Percentiles rank a stretch among this genome's conserved stretches.
These are phyloP conservation scores for Ilyonectria robusta DNA, from an alignment of 2,329 filamentous ascomycete genomes.

Conservation along the genomic window DNA sequence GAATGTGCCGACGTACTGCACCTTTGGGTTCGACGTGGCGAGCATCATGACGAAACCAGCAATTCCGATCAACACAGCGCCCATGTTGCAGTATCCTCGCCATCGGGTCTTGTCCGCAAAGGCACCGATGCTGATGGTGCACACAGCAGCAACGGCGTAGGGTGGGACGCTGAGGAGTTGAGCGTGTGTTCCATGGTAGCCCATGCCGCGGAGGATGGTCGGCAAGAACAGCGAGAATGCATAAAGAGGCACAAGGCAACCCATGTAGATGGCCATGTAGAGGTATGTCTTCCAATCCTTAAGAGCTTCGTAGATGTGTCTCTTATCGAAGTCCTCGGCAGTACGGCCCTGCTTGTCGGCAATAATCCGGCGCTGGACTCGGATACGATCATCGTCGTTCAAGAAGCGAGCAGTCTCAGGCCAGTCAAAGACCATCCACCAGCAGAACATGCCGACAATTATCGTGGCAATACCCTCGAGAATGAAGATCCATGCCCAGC, in stretches of 20 bases:
- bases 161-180: conserved; percentile 73
- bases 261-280: conserved; percentile 64
- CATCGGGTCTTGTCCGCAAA: conserved; percentile 75
- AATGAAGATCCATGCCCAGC: conserved; percentile 76
- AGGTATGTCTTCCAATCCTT: conserved; percentile 82
- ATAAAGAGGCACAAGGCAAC: conserved; percentile 64
- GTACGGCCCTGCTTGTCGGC: conserved; percentile 77
- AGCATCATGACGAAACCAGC: conserved; percentile 78
- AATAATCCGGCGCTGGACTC: conserved; percentile 78
- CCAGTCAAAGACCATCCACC: conserved; percentile 85
- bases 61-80: conserved; percentile 72
- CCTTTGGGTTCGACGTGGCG: conserved; percentile 63
- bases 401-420: conserved; percentile 82
- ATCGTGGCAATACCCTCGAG: conserved; percentile 78
- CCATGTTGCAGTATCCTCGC: conserved; percentile 78
- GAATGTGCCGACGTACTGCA: conserved; percentile 79
- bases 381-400: conserved; percentile 73
- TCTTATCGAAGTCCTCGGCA: conserved; percentile 78
- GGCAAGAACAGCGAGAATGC: conserved; percentile 70
- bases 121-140: conserved; percentile 75
- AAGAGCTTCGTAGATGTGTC: conserved; percentile 78
- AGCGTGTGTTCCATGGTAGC: conserved; percentile 55
- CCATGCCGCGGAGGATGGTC: conserved; percentile 64
- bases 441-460: conserved; percentile 74
- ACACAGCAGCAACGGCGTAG: conserved; percentile 71